A percentile compares a stretch with the other conserved stretches of the same genome.
phyloP scores from a whole-genome alignment of 768 basidiomycete genomes.

The Lentinus brumalis region DNA sequence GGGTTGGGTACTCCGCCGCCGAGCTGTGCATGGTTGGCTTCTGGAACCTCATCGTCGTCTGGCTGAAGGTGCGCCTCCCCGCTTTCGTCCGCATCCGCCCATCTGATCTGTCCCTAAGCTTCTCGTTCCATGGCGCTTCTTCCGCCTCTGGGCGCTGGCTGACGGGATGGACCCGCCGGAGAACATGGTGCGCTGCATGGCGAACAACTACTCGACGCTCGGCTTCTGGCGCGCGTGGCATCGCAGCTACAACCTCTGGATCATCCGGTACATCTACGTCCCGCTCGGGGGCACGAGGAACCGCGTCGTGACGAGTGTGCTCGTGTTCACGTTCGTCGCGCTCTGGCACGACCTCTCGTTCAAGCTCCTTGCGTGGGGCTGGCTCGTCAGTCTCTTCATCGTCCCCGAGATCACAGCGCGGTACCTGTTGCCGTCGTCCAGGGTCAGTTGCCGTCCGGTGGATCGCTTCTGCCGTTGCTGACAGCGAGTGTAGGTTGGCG shows the following conservation, averaged over 20 bases:
- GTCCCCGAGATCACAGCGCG: constrained; percentile 76
- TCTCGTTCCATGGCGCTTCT: constrained; percentile 94
- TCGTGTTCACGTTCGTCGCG: constrained; percentile 96
- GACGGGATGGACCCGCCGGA: constrained; percentile 94
- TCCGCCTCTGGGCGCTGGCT: constrained; percentile 88
- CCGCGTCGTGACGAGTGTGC: constrained; percentile 59
- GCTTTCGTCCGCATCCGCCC: background rate
- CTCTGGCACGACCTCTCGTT: constrained; percentile 96
- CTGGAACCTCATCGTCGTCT: constrained; percentile 95
- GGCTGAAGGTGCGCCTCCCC: constrained; percentile 77
- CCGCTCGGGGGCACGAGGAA: constrained; percentile 79
- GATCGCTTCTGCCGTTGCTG: no score
- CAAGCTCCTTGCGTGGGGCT: constrained; percentile 90
- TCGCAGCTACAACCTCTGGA: constrained; percentile 94
- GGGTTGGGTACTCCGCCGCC: constrained; percentile 75
- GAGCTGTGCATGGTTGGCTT: constrained; percentile 93
- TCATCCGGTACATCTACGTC: constrained; percentile 91
- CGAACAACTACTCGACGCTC: constrained; percentile 90
- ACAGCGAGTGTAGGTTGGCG: constrained; percentile 55
- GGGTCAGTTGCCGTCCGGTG: constrained; percentile 43
- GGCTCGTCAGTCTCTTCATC: constrained; percentile 91
- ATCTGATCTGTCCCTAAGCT: constrained; percentile 49
- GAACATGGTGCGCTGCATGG: constrained; percentile 99
- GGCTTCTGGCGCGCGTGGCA: constrained; percentile 99
- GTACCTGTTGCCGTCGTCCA: constrained; percentile 58